These are phyloP conservation scores for Chlamydomonas asymmetrica DNA, from an alignment of 139 green algal genomes.

Conservation along the genomic window DNA sequence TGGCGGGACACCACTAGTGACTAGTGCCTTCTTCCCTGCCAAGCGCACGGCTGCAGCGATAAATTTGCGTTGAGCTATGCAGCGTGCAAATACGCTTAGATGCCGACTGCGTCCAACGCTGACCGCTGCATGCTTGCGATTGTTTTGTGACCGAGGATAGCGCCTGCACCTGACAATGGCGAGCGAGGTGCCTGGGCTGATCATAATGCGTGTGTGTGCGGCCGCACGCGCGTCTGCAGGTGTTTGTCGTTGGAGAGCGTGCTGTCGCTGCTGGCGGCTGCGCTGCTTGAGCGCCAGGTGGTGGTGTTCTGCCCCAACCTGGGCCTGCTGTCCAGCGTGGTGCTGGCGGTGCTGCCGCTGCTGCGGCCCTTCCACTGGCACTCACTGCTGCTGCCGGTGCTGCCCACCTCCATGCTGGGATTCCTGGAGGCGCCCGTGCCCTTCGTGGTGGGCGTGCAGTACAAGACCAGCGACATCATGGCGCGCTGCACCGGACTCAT, in stretches of 20 bases:
- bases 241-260: slow-evolving; percentile 82
- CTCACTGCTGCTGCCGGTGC: slow-evolving; percentile 82
- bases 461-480: slow-evolving; percentile 87
- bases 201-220: background rate
- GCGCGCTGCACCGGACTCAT: slow-evolving; percentile 54
- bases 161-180: too few species aligned
- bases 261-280: slow-evolving; percentile 69
- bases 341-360: slow-evolving; percentile 80
- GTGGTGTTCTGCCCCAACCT: slow-evolving; percentile 90
- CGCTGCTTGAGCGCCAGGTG: slow-evolving; percentile 87
- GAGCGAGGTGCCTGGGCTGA: too few species aligned
- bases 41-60: too few species aligned
- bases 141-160: background rate
- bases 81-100: too few species aligned
- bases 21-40: too few species aligned
- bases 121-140: background rate
- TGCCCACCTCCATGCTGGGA: slow-evolving; percentile 60
- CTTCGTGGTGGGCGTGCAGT: slow-evolving; percentile 83
- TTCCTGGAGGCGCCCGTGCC: slow-evolving; percentile 81
- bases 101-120: background rate
- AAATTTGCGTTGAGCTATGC: too few species aligned
- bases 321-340: slow-evolving; percentile 63
- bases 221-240: too few species aligned
- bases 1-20: too few species aligned
- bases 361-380: slow-evolving; percentile 88